Conservation (phyloP, 2,329 filamentous ascomycete species). For the Rhynchosporium graminicola region DNA sequence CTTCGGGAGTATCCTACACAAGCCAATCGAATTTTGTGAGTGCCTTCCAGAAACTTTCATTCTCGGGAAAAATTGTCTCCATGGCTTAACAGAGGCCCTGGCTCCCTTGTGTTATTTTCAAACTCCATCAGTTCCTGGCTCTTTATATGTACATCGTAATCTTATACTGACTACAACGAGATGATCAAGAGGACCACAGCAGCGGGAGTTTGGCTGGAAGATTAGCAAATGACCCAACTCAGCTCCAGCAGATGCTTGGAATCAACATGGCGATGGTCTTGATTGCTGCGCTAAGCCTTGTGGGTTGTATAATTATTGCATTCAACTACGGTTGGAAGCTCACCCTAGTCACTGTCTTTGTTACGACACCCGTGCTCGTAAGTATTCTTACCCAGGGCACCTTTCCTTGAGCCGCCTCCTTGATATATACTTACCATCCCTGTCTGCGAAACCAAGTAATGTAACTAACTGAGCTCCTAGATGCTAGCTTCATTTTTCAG, state of each 20-base stretch:
- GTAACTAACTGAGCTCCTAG: neutral
- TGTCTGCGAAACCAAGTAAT: no score
- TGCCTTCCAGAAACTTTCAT: no score
- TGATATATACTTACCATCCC: no score
- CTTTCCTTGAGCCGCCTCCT: no score
- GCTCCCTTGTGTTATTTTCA: no score
- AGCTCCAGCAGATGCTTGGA: constrained; percentile 52
- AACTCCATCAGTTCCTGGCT: no score
- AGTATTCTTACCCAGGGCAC: neutral
- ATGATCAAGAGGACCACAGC: constrained; percentile 49
- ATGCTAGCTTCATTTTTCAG: constrained; percentile 40
- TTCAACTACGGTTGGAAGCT: constrained; percentile 79
- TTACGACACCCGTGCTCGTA: constrained; percentile 52
- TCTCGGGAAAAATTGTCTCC: no score
- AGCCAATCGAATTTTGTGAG: constrained; percentile 44
- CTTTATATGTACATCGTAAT: no score
- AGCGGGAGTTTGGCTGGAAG: constrained; percentile 50
- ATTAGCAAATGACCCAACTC: constrained; percentile 50
- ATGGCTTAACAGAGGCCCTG: no score
- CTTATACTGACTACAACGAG: no score
- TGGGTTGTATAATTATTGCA: constrained; percentile 65
- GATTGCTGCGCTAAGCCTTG: constrained; percentile 64
- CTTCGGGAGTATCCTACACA: constrained; percentile 48
- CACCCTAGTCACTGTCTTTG: constrained; percentile 64
- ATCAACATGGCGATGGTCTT: constrained; percentile 55